These are phyloP conservation scores for Podospora didyma DNA, from an alignment of 495 filamentous ascomycete genomes.

Conservation along the genomic window DNA sequence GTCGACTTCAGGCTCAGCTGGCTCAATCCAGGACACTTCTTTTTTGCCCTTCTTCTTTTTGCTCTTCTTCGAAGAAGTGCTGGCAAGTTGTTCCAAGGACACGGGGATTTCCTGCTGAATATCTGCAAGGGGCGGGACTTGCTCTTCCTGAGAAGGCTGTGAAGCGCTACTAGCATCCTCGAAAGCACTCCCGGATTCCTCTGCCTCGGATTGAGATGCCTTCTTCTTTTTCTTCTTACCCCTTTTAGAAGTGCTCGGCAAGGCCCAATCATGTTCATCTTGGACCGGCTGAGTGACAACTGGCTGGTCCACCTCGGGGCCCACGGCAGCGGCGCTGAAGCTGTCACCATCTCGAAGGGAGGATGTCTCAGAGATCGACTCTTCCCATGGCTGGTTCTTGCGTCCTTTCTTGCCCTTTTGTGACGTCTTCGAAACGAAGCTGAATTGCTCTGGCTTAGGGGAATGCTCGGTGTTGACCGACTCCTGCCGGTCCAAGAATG, in stretches of 20 bases:
- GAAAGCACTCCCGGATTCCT: not conserved
- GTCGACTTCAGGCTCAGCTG: not conserved
- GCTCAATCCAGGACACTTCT: constrained; percentile 17
- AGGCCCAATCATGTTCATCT: not conserved
- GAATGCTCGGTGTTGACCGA: not conserved
- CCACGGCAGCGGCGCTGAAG: not conserved
- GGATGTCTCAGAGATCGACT: not conserved
- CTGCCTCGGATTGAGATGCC: not conserved
- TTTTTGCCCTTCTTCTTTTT: constrained; percentile 29
- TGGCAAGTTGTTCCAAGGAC: constrained; percentile 8
- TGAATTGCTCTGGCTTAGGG: constrained; percentile 1
- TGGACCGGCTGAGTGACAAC: not conserved
- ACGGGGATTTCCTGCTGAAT: not conserved
- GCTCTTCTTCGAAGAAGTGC: constrained; percentile 20
- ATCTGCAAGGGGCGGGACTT: not conserved
- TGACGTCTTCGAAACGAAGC: constrained; percentile 21
- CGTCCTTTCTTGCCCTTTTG: constrained; percentile 24
- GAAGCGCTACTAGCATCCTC: no score
- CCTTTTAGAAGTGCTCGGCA: not conserved
- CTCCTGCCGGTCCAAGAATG: constrained; percentile 4
- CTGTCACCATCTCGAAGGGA: not conserved
- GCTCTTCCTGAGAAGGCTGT: not conserved
- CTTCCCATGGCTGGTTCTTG: constrained; percentile 15
- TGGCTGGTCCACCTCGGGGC: not conserved
- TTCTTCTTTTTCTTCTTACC: constrained; percentile 13